Evolutionary conservation across 2,329 filamentous ascomycete genomes (phyloP).

Genomic region (Tolypocladium inflatum): DNA sequence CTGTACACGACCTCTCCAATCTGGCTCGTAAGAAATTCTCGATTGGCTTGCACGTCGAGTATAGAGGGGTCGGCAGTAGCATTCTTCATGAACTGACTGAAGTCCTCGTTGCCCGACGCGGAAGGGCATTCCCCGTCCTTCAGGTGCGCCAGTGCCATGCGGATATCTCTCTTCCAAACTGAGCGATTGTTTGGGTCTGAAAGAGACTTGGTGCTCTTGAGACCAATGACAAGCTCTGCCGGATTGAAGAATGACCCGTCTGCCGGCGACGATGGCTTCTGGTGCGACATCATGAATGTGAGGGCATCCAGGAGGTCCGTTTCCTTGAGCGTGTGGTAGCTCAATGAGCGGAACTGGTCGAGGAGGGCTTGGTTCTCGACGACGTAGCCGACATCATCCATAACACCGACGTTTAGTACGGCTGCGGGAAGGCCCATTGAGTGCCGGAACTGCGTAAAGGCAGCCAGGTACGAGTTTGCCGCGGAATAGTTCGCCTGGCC

Average conservation of each 20-base stretch:
- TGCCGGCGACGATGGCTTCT: background rate
- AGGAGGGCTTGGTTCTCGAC: slow-evolving; percentile 2
- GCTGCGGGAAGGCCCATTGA: slow-evolving; percentile 5
- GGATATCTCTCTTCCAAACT: slow-evolving; percentile 6
- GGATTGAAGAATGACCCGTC: background rate
- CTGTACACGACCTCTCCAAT: slow-evolving; percentile 5
- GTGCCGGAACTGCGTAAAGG: slow-evolving; percentile 12
- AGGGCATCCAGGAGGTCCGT: slow-evolving; percentile 4
- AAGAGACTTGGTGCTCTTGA: slow-evolving; percentile 4
- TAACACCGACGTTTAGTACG: background rate
- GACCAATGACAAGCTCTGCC: slow-evolving; percentile 4
- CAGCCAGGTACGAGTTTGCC: slow-evolving; percentile 13
- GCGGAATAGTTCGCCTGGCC: slow-evolving; percentile 25
- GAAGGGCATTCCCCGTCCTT: background rate
- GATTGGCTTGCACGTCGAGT: background rate
- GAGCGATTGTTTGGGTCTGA: slow-evolving; percentile 4
- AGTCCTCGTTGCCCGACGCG: slow-evolving; percentile 2
- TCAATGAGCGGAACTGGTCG: slow-evolving; percentile 4
- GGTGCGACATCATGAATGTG: slow-evolving; percentile 1
- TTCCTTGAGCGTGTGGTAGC: slow-evolving; percentile 5
- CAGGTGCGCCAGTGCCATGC: slow-evolving; percentile 2
- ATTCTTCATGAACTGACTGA: slow-evolving; percentile 6
- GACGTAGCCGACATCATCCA: slow-evolving; percentile 1
- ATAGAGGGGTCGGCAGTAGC: slow-evolving; percentile 1
- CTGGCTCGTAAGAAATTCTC: slow-evolving; percentile 1